These are phyloP conservation scores for Nannochloropsis gaditana DNA, from an alignment of 108 stramenopile genomes.

Conservation along the genomic window DNA sequence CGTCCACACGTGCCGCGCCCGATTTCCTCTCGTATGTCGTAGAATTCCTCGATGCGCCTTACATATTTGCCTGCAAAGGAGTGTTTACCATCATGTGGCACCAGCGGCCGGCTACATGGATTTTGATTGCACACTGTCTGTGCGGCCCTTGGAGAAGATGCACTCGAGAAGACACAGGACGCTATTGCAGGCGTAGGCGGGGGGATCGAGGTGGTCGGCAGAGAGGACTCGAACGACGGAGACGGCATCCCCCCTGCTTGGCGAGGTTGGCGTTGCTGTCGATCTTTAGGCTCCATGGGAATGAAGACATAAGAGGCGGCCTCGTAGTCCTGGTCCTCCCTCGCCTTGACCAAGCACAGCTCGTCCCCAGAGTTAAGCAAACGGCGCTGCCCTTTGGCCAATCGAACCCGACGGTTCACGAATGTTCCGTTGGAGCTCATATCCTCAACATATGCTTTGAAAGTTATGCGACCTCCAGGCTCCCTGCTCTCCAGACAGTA, in stretches of 20 bases:
- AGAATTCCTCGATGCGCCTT: constrained; percentile 61
- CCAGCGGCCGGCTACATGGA: too few relatives aligned
- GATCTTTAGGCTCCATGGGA: background rate
- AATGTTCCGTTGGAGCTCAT: constrained; percentile 81
- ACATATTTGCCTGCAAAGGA: background rate
- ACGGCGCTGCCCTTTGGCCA: constrained; percentile 66
- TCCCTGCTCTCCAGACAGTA: constrained; percentile 21
- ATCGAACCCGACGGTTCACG: constrained; percentile 65
- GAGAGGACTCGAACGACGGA: constrained; percentile 18
- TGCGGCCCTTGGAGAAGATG: background rate
- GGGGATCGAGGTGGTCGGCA: background rate
- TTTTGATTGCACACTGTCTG: background rate
- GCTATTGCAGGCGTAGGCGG: background rate
- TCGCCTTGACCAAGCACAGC: constrained; percentile 76
- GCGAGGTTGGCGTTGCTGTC: constrained; percentile 27
- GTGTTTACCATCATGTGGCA: background rate
- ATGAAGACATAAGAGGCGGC: background rate
- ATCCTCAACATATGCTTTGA: constrained; percentile 75
- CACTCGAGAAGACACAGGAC: background rate
- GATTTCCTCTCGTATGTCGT: constrained; percentile 75
- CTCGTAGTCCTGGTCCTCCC: background rate
- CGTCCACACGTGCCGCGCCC: constrained; percentile 83
- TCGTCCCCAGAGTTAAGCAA: constrained; percentile 83
- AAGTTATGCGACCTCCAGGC: background rate
- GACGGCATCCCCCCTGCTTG: constrained; percentile 30